A percentile compares a stretch with the other conserved stretches of the same genome.
These are phyloP conservation scores for Grigorovia humatica DNA, from an alignment of 805 yeast species.

Conservation along the genomic window DNA sequence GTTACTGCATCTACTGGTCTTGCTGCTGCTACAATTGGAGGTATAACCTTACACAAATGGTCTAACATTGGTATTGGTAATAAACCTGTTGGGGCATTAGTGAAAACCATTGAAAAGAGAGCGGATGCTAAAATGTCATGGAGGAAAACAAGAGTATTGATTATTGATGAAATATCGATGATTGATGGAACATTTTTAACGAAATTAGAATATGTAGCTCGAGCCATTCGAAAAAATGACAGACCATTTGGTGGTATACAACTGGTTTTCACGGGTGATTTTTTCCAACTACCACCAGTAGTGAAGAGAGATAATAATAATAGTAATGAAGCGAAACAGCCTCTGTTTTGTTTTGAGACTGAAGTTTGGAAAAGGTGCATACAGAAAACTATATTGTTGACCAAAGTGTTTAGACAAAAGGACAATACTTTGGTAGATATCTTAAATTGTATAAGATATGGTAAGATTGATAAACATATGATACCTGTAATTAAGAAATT, in stretches of 20 bases:
- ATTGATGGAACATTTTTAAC: constrained; percentile 70
- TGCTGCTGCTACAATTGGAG: constrained; percentile 92
- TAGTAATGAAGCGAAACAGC: constrained; percentile 5
- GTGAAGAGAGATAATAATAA: constrained; percentile 27
- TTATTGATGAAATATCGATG: constrained; percentile 94
- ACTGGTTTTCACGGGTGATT: constrained; percentile 84
- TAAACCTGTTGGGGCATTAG: constrained; percentile 37
- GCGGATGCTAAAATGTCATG: constrained; percentile 33
- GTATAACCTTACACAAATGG: constrained; percentile 76
- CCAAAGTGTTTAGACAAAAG: constrained; percentile 78
- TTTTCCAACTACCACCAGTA: constrained; percentile 92
- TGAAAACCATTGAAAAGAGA: constrained; percentile 11
- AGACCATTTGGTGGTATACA: constrained; percentile 93
- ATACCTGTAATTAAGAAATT: constrained; percentile 39
- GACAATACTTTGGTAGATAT: constrained; percentile 64
- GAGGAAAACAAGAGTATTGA: constrained; percentile 57
- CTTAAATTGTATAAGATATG: constrained; percentile 72
- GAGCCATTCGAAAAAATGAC: constrained; percentile 36
- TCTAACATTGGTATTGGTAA: constrained; percentile 78
- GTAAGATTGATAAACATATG: constrained; percentile 45
- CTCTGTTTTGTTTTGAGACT: constrained; percentile 63
- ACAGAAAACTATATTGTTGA: constrained; percentile 55
- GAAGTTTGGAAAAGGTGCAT: constrained; percentile 57
- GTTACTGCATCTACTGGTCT: constrained; percentile 94
- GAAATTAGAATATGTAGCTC: constrained; percentile 63